A percentile compares a stretch with the other conserved stretches of the same genome.
Evolutionary conservation across 352 stramenopile genomes (phyloP).

Genomic region (Paralagenidium karlingii): DNA sequence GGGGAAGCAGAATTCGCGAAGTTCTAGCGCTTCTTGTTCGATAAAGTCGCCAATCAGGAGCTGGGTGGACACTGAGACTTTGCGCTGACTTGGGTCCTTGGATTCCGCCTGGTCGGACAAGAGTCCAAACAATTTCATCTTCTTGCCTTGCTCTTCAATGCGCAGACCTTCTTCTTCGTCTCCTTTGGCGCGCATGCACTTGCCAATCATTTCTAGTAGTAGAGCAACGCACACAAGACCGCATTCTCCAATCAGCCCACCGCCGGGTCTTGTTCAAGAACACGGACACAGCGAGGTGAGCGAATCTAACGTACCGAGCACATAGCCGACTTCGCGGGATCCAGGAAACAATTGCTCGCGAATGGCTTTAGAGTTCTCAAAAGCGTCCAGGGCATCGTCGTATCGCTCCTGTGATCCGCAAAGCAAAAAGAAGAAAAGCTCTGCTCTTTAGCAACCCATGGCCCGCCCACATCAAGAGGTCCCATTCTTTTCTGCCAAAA

Average conservation of each 20-base stretch:
- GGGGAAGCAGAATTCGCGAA: conserved; percentile 48
- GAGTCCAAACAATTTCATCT: conserved; percentile 48
- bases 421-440: no score
- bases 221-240: not conserved
- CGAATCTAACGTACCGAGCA: conserved; percentile 51
- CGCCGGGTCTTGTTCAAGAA: not conserved
- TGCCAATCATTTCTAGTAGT: conserved; percentile 64
- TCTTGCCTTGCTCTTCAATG: conserved; percentile 32
- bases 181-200: conserved; percentile 43
- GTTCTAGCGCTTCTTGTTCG: conserved; percentile 29
- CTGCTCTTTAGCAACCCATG: not conserved
- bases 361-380: conserved; percentile 57
- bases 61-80: conserved; percentile 12
- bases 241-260: not conserved
- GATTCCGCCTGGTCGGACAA: no score
- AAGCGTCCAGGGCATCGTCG: conserved; percentile 48
- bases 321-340: conserved; percentile 65
- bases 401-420: conserved; percentile 58
- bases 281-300: no score
- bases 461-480: not conserved
- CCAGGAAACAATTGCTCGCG: conserved; percentile 59
- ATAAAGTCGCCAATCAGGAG: conserved; percentile 17
- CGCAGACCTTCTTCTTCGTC: conserved; percentile 43
- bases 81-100: no score
- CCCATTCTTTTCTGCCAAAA: no score